These are phyloP conservation scores for Colletotrichum limetticola DNA, from an alignment of 2,329 filamentous ascomycete species.

Conservation along the genomic window DNA sequence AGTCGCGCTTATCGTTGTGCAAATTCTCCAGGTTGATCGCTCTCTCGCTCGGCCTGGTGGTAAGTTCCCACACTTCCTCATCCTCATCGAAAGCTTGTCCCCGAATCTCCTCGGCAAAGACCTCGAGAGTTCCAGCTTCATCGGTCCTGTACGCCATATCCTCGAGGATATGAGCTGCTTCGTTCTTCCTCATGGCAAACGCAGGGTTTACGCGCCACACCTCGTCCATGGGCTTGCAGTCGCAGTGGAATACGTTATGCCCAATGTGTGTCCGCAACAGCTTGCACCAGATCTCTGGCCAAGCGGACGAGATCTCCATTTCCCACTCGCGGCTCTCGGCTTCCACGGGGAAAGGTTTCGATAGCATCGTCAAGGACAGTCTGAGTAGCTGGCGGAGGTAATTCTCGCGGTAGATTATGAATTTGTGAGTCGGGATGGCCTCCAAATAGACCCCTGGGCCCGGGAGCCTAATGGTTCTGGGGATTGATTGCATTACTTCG, in stretches of 20 bases:
- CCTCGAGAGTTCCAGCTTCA: not conserved
- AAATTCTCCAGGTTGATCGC: not conserved
- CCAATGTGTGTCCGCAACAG: not conserved
- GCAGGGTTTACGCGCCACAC: slow-evolving; percentile 26
- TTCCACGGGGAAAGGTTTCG: not conserved
- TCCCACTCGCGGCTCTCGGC: not conserved
- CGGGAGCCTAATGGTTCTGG: not conserved
- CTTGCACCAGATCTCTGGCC: slow-evolving; percentile 29
- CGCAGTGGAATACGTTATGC: not conserved
- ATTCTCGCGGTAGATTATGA: slow-evolving; percentile 11
- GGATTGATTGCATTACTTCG: not conserved
- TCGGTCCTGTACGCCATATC: not conserved
- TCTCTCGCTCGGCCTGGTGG: not conserved
- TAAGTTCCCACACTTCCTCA: not conserved
- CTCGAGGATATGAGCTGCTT: slow-evolving; percentile 8
- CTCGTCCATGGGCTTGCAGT: slow-evolving; percentile 9
- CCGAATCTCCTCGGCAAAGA: not conserved
- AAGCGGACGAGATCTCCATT: not conserved
- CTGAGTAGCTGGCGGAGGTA: slow-evolving; percentile 15
- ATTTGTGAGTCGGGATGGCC: not conserved
- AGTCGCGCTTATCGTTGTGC: not conserved
- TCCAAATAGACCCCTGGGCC: not conserved
- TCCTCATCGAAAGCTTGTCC: not conserved
- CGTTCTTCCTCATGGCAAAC: slow-evolving; percentile 22
- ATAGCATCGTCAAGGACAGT: not conserved